phyloP scores from a whole-genome alignment of 2,329 filamentous ascomycete genomes.

The Cladosporium oxysporum region DNA sequence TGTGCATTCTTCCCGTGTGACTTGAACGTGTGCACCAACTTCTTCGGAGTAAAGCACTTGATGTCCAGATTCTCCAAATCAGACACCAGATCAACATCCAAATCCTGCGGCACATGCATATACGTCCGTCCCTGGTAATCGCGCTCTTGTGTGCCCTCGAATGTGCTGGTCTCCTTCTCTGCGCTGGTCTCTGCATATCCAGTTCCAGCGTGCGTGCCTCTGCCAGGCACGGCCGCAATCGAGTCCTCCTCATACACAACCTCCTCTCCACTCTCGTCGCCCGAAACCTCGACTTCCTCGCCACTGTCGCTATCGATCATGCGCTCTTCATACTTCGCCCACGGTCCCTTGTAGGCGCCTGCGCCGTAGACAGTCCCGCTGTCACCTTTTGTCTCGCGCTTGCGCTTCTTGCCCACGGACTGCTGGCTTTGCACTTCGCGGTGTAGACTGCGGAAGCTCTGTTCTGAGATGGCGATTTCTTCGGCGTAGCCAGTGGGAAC shows the following conservation, averaged over 20 bases:
- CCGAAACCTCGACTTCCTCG: constrained; percentile 71
- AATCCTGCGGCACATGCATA: constrained; percentile 93
- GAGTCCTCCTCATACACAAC: constrained; percentile 77
- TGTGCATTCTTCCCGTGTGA: constrained; percentile 57
- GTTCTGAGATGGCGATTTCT: constrained; percentile 86
- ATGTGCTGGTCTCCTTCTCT: constrained; percentile 73
- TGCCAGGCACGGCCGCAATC: constrained; percentile 59
- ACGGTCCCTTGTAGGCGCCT: constrained; percentile 87
- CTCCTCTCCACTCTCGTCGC: constrained; percentile 73
- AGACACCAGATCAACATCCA: constrained; percentile 78
- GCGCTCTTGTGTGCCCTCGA: constrained; percentile 78
- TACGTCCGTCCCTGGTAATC: constrained; percentile 96
- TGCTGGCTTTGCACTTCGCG: constrained; percentile 66
- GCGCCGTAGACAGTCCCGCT: constrained; percentile 82
- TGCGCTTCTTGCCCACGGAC: constrained; percentile 66
- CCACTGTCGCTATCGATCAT: constrained; percentile 70
- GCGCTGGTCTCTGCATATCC: constrained; percentile 52
- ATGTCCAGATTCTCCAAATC: constrained; percentile 68
- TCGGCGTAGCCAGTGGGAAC: constrained; percentile 77
- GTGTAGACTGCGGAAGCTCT: constrained; percentile 85
- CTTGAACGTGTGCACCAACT: constrained; percentile 87
- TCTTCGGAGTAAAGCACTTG: constrained; percentile 79
- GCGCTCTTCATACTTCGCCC: constrained; percentile 80
- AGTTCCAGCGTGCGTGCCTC: constrained; percentile 49
- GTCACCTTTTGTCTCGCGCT: constrained; percentile 82